phyloP scores from a whole-genome alignment of 1,284 basidiomycete genomes.

The Trichosporon sp. region DNA sequence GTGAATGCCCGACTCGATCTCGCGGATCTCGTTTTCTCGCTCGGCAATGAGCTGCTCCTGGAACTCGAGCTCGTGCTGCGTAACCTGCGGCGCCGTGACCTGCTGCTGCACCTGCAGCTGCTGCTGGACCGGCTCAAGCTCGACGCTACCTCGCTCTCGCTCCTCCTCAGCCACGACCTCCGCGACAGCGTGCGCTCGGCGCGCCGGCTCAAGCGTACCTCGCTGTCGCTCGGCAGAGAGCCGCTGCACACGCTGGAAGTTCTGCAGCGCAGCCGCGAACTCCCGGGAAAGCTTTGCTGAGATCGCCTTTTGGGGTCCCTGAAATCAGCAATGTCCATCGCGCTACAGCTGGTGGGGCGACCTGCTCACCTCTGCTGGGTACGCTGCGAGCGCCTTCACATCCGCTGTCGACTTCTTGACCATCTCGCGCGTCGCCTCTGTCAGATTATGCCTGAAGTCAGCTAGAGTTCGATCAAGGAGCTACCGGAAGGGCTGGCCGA shows the following conservation, averaged over 20 bases:
- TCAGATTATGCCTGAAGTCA: slow-evolving; percentile 61
- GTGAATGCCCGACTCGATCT: slow-evolving; percentile 95
- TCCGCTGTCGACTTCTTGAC: slow-evolving; percentile 89
- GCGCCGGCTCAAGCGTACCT: slow-evolving; percentile 66
- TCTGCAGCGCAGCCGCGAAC: slow-evolving; percentile 78
- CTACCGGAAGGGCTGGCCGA: too few species aligned
- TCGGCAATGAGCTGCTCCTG: slow-evolving; percentile 95
- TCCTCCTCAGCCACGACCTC: slow-evolving; percentile 24
- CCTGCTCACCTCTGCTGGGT: slow-evolving; percentile 52
- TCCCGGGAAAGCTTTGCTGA: slow-evolving; percentile 90
- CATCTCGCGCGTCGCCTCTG: slow-evolving; percentile 88
- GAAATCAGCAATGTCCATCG: not conserved
- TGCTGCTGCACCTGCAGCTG: slow-evolving; percentile 36
- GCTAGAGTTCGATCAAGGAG: too few species aligned
- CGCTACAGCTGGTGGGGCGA: not conserved
- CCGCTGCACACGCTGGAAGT: slow-evolving; percentile 87
- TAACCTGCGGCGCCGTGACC: slow-evolving; percentile 54
- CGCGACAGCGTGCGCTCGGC: slow-evolving; percentile 35
- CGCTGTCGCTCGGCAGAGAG: slow-evolving; percentile 80
- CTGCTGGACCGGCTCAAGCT: slow-evolving; percentile 41
- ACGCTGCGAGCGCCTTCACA: slow-evolving; percentile 71
- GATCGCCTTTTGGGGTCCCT: slow-evolving; percentile 46
- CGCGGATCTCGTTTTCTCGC: slow-evolving; percentile 88
- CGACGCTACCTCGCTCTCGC: slow-evolving; percentile 33
- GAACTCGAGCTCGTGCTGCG: slow-evolving; percentile 86